Evolutionary conservation across 2,329 filamentous ascomycete genomes (phyloP).

Genomic region (Aspergillus persii): DNA sequence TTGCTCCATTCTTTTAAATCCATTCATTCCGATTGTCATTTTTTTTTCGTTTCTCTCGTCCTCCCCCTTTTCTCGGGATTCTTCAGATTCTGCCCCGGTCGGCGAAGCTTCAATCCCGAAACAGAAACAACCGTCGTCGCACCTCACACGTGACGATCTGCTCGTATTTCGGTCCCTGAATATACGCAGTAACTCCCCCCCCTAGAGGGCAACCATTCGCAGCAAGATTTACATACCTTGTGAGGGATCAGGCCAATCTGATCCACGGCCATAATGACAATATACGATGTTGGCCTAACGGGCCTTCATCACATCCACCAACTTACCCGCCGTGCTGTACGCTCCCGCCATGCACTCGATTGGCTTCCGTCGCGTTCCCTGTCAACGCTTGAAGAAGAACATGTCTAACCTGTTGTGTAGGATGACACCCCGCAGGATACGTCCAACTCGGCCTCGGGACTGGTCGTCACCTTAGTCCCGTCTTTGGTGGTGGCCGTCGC

Average conservation of each 20-base stretch:
- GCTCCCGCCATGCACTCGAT: neutral
- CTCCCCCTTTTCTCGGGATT: neutral
- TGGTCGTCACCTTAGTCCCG: constrained; percentile 51
- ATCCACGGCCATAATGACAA: neutral
- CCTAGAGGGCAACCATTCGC: neutral
- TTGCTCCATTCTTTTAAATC: neutral
- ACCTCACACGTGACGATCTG: neutral
- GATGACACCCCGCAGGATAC: constrained; percentile 14
- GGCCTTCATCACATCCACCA: neutral
- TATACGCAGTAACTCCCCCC: neutral
- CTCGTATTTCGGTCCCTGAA: neutral
- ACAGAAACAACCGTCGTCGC: neutral
- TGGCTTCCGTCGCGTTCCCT: neutral
- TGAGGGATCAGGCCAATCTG: neutral
- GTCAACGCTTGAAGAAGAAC: neutral
- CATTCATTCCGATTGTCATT: neutral
- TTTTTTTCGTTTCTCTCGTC: neutral
- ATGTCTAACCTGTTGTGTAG: neutral
- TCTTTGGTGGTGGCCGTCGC: constrained; percentile 45
- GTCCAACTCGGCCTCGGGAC: constrained; percentile 43
- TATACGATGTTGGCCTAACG: neutral
- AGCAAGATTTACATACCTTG: neutral
- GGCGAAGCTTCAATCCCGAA: neutral
- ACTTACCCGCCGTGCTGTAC: neutral
- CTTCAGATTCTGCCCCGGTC: neutral